A percentile compares a stretch with the other conserved stretches of the same genome.
Evolutionary conservation across 768 basidiomycete genomes (phyloP).

Genomic region (Thelephora ganbajun): DNA sequence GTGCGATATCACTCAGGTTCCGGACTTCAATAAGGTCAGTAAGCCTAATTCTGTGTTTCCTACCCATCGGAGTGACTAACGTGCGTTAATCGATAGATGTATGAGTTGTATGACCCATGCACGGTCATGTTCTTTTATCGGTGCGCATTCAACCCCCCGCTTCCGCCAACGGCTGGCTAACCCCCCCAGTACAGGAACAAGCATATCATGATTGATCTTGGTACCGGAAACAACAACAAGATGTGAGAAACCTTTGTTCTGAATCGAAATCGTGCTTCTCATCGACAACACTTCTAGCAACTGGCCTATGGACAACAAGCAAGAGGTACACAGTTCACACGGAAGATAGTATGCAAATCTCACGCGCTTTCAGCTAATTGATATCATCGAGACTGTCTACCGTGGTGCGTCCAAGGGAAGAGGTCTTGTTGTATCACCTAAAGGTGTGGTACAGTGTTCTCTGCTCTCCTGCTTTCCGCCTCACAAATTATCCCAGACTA

Average conservation of each 20-base stretch:
- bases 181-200: constrained; percentile 56
- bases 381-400: constrained; percentile 97
- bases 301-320: constrained; percentile 98
- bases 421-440: constrained; percentile 93
- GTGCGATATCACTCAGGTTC: constrained; percentile 90
- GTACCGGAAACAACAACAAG: constrained; percentile 99
- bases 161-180: neutral
- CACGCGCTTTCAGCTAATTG: constrained; percentile 57
- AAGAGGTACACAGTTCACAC: constrained; percentile 49
- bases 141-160: constrained; percentile 23
- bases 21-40: constrained; percentile 93
- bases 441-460: constrained; percentile 39
- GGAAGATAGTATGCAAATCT: neutral
- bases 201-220: constrained; percentile 99
- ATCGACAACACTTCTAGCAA: constrained; percentile 40
- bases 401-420: constrained; percentile 95
- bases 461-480: neutral
- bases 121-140: constrained; percentile 99
- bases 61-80: neutral
- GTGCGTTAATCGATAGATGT: constrained; percentile 52
- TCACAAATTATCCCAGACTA: constrained; percentile 37
- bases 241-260: constrained; percentile 44
- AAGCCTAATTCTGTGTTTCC: neutral
- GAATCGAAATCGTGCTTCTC: neutral
- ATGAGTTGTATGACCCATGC: constrained; percentile 94